These are phyloP conservation scores for Dalbergia cultrata DNA, from an alignment of 306 rosid species.

Conservation along the genomic window DNA sequence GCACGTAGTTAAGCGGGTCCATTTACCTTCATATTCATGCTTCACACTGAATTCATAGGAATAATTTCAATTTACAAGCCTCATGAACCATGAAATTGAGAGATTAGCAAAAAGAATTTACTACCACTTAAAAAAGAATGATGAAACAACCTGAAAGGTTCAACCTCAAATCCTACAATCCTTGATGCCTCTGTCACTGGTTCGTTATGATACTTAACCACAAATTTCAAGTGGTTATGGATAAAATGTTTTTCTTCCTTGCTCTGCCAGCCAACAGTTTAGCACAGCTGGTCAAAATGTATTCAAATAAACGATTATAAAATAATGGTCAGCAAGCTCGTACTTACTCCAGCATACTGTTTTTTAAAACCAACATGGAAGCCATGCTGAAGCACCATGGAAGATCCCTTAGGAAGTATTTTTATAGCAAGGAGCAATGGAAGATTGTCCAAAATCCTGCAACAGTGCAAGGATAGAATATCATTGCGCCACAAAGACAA, in stretches of 20 bases:
- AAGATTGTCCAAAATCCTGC: conserved; percentile 48
- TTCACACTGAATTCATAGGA: conserved; percentile 42
- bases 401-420: conserved; percentile 30
- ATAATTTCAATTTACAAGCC: conserved; percentile 1
- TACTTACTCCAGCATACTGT: conserved; percentile 36
- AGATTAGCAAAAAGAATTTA: neutral
- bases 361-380: conserved; percentile 41
- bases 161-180: conserved; percentile 47
- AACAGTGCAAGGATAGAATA: conserved; percentile 32
- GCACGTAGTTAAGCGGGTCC: conserved; percentile 45
- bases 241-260: conserved; percentile 39
- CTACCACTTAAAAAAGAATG: conserved; percentile 19
- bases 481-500: conserved; percentile 23
- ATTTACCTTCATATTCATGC: conserved; percentile 35
- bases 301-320: neutral
- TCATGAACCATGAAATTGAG: conserved; percentile 18
- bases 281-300: conserved; percentile 14
- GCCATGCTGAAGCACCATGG: conserved; percentile 37
- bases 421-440: conserved; percentile 43
- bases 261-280: conserved; percentile 16
- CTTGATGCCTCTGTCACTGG: conserved; percentile 32
- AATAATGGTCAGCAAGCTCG: neutral
- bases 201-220: conserved; percentile 42
- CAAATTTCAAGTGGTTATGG: conserved; percentile 43
- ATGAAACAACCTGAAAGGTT: conserved; percentile 43